Evolutionary conservation across 805 yeast species (phyloP).

Genomic region (Barnettozyma populi): DNA sequence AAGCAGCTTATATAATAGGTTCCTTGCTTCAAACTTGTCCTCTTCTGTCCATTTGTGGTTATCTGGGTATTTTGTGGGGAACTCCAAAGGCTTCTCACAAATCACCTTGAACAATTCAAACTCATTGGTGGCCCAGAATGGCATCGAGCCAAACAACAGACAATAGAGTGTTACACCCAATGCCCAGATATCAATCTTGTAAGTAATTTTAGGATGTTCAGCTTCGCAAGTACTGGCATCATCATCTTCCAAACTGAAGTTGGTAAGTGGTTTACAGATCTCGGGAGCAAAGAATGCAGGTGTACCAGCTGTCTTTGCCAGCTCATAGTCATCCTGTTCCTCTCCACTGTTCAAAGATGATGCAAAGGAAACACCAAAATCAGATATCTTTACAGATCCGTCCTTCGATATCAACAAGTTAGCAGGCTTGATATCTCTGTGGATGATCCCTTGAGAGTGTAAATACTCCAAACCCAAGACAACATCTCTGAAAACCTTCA

Average conservation of each 20-base stretch:
- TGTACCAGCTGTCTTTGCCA: constrained; percentile 95
- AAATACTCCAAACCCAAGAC: constrained; percentile 83
- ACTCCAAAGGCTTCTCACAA: constrained; percentile 50
- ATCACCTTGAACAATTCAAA: constrained; percentile 82
- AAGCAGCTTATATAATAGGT: constrained; percentile 56
- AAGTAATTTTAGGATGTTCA: constrained; percentile 49
- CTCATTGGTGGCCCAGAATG: constrained; percentile 84
- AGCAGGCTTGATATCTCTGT: constrained; percentile 95
- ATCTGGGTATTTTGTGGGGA: constrained; percentile 54
- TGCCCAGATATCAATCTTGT: constrained; percentile 97
- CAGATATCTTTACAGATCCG: constrained; percentile 84
- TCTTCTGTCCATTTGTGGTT: constrained; percentile 27
- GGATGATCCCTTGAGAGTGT: constrained; percentile 87
- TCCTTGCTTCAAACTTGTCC: constrained; percentile 42
- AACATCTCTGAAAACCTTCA: constrained; percentile 76
- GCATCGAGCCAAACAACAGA: constrained; percentile 79
- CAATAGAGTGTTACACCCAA: constrained; percentile 89
- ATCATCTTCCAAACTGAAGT: constrained; percentile 16
- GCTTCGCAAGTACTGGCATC: constrained; percentile 9
- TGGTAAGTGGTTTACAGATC: constrained; percentile 52
- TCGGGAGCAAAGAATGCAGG: constrained; percentile 98
- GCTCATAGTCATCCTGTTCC: constrained; percentile 66
- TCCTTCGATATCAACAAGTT: constrained; percentile 69
- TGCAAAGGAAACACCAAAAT: constrained; percentile 92
- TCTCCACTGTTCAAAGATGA: constrained; percentile 35